Evolutionary conservation across 2,329 filamentous ascomycete species (phyloP).

Genomic region (Pyrenophora graminea): DNA sequence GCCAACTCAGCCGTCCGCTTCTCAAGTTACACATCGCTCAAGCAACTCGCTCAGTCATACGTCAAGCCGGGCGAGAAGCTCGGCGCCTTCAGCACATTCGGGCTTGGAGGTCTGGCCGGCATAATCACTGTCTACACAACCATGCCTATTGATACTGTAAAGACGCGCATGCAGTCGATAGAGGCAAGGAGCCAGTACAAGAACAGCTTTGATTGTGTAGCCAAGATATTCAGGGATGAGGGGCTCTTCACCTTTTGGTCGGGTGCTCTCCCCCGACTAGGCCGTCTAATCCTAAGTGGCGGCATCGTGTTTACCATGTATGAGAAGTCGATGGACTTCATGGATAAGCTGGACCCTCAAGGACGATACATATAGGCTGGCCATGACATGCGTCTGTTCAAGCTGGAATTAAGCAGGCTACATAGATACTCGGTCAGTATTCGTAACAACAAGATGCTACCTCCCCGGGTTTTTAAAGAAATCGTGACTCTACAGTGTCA

Average conservation of each 20-base stretch:
- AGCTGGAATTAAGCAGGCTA: no score
- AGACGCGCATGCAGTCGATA: conserved; percentile 96
- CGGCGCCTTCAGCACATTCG: conserved; percentile 84
- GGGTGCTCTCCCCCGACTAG: conserved; percentile 84
- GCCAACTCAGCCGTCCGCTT: conserved; percentile 94
- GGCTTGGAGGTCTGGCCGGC: conserved; percentile 84
- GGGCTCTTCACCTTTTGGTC: conserved; percentile 92
- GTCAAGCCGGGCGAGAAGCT: conserved; percentile 94
- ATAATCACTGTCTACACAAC: conserved; percentile 80
- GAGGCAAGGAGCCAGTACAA: conserved; percentile 81
- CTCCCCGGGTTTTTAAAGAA: no score
- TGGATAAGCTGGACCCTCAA: conserved; percentile 80
- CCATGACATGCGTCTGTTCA: no score
- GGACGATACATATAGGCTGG: conserved; percentile 71
- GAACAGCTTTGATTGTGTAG: conserved; percentile 83
- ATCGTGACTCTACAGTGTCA: no score
- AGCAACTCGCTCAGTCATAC: conserved; percentile 89
- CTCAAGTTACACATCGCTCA: conserved; percentile 85
- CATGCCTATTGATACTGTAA: conserved; percentile 85
- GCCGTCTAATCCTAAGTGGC: conserved; percentile 83
- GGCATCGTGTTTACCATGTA: conserved; percentile 98
- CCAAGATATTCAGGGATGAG: conserved; percentile 84
- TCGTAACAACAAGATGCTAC: no score
- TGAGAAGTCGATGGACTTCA: conserved; percentile 91
- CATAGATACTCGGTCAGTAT: no score